A percentile compares a stretch with the other conserved stretches of the same genome.
phyloP scores from a whole-genome alignment of 345 rosid species.

The Corchorus capsularis region DNA sequence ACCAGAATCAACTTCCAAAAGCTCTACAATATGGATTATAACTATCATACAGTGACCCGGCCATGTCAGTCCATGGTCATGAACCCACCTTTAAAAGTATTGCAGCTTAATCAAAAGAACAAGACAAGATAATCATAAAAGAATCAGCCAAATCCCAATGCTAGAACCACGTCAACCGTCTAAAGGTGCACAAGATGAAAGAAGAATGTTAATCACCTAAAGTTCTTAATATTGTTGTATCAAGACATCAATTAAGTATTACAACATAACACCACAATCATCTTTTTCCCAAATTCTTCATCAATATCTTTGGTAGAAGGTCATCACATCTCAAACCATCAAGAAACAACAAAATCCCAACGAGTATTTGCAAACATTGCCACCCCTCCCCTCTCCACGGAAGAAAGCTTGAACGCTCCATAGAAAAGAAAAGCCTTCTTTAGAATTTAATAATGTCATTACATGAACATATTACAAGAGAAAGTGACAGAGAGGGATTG shows the following conservation, averaged over 20 bases:
- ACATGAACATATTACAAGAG: background rate
- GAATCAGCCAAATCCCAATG: background rate
- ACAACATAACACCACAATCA: background rate
- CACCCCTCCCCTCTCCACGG: background rate
- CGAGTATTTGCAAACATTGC: background rate
- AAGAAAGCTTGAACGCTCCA: background rate
- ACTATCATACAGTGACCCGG: background rate
- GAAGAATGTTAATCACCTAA: background rate
- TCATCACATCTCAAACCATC: background rate
- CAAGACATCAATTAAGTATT: background rate
- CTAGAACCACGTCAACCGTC: background rate
- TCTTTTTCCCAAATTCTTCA: background rate
- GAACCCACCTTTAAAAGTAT: background rate
- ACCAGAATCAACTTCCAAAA: background rate
- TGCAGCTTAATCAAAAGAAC: background rate
- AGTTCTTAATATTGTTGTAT: background rate
- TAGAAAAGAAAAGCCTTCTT: background rate
- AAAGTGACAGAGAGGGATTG: background rate
- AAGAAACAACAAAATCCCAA: background rate
- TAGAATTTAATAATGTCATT: background rate
- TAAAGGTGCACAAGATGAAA: background rate
- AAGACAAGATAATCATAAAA: background rate
- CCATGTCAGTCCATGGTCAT: background rate
- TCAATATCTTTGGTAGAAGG: background rate
- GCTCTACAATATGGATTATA: background rate